A percentile compares a stretch with the other conserved stretches of the same genome.
Evolutionary conservation across 1,139 yeast species (phyloP).

Genomic region (Magnusiomyces sp.): DNA sequence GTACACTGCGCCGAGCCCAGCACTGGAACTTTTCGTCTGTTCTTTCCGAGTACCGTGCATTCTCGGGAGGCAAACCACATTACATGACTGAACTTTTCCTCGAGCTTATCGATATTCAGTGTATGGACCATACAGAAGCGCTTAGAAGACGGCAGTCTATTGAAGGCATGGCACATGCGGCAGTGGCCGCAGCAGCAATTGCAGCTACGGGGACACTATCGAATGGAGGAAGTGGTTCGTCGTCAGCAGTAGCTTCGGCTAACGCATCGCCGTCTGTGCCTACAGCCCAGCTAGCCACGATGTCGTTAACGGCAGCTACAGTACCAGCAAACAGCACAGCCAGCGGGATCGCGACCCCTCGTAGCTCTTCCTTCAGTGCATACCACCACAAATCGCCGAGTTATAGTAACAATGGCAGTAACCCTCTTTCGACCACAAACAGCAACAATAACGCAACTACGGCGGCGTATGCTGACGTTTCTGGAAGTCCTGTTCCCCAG

Average conservation of each 20-base stretch:
- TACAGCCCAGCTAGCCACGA: conserved; percentile 2
- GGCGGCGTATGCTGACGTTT: too few relatives aligned
- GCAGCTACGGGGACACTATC: not conserved
- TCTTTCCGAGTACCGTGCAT: conserved; percentile 74
- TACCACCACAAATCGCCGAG: too few relatives aligned
- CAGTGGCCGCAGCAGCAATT: conserved; percentile 8
- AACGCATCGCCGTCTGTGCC: too few relatives aligned
- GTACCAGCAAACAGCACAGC: conserved; percentile 5
- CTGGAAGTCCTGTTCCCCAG: conserved; percentile 1
- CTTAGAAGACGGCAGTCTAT: conserved; percentile 10
- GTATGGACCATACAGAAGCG: conserved; percentile 11
- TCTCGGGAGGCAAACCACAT: conserved; percentile 62
- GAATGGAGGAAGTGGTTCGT: too few relatives aligned
- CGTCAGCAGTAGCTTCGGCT: too few relatives aligned
- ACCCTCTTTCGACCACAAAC: too few relatives aligned
- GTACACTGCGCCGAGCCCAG: conserved; percentile 70
- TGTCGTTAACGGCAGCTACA: conserved; percentile 9
- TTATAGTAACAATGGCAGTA: too few relatives aligned
- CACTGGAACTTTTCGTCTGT: conserved; percentile 85
- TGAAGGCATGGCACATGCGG: conserved; percentile 11
- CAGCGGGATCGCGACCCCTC: conserved; percentile 2
- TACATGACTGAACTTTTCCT: conserved; percentile 77
- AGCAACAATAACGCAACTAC: too few relatives aligned
- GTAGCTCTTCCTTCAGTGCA: conserved; percentile 21
- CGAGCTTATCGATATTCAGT: conserved; percentile 47